Conservation (phyloP, 148 eudicot species). For the Chenopodium suecicum region DNA sequence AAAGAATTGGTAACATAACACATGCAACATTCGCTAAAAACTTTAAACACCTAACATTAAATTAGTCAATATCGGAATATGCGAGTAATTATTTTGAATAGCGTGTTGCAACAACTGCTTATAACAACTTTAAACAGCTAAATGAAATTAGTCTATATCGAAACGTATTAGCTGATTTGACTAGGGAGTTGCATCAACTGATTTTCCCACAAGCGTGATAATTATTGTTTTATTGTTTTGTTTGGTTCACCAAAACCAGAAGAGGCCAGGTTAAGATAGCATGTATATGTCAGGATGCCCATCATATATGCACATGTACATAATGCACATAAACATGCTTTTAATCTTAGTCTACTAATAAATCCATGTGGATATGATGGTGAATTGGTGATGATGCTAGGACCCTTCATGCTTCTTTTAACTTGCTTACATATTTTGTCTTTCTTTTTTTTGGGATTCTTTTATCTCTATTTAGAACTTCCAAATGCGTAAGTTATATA, state of each 20-base stretch:
- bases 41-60: not conserved
- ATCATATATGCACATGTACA: conserved; percentile 10
- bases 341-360: not conserved
- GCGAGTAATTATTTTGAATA: not conserved
- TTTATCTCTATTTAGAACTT: not conserved
- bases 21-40: not conserved
- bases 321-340: conserved; percentile 1
- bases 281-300: conserved; percentile 8
- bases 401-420: not conserved
- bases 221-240: not conserved
- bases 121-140: too few relatives aligned
- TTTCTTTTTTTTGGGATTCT: not conserved
- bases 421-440: not conserved
- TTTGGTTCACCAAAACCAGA: conserved; percentile 1
- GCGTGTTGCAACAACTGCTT: not conserved
- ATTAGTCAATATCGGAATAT: too few relatives aligned
- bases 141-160: too few relatives aligned
- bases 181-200: not conserved
- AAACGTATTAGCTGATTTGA: not conserved
- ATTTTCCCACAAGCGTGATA: too few relatives aligned
- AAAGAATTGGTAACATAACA: not conserved
- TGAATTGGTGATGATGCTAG: not conserved
- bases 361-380: conserved; percentile 9
- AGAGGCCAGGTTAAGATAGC: not conserved
- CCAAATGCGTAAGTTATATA: not conserved